Conservation (phyloP, 179 eudicot genomes). For the Actinidia arguta region DNA sequence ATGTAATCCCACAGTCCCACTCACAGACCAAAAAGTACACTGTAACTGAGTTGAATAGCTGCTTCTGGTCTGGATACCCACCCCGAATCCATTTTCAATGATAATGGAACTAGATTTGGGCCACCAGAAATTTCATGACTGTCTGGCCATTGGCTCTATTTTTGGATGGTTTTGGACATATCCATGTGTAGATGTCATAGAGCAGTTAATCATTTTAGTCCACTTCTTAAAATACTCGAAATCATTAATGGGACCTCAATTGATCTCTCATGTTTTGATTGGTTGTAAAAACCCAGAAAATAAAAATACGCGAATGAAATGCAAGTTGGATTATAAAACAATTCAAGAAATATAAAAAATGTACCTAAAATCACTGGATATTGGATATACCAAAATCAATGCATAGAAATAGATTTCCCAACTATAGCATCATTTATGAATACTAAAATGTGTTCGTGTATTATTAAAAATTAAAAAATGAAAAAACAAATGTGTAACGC, state of each 20-base stretch:
- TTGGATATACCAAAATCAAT: not conserved
- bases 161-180: constrained; percentile 9
- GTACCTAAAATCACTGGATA: not conserved
- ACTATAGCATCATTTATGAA: not conserved
- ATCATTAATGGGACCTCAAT: constrained; percentile 3
- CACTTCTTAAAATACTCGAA: not conserved
- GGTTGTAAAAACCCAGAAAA: not conserved
- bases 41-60: too few relatives aligned
- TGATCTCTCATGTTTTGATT: not conserved
- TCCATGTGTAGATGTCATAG: not conserved
- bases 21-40: too few relatives aligned
- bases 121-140: not conserved
- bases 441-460: too few relatives aligned
- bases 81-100: not conserved
- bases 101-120: not conserved
- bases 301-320: not conserved
- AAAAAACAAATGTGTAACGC: not conserved
- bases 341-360: not conserved
- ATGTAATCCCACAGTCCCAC: too few relatives aligned
- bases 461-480: too few relatives aligned
- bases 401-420: not conserved
- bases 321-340: not conserved
- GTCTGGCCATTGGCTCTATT: not conserved
- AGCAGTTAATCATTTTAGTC: not conserved
- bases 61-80: not conserved